Conservation (phyloP, 176 grass and related monocot genomes). For the Zizania latifolia region DNA sequence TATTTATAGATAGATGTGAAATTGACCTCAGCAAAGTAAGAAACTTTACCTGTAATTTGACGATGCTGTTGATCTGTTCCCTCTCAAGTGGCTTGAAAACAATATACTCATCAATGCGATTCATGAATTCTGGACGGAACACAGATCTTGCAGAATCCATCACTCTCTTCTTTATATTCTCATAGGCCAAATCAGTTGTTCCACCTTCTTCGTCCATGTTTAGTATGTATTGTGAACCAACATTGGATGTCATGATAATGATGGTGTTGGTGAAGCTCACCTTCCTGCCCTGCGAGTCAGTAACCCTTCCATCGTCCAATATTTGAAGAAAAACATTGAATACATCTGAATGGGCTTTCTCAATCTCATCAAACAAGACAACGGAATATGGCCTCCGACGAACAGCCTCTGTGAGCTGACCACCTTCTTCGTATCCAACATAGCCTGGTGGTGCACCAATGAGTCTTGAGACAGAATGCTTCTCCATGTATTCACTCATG, state of each 20-base stretch:
- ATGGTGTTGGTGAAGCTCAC: conserved; percentile 84
- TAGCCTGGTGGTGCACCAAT: conserved; percentile 93
- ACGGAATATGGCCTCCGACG: conserved; percentile 82
- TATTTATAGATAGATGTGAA: not conserved
- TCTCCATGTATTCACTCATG: conserved; percentile 99
- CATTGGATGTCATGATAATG: conserved; percentile 99
- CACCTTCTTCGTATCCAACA: conserved; percentile 98
- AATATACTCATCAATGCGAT: conserved; percentile 91
- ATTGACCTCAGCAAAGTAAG: not conserved
- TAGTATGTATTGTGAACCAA: conserved; percentile 92
- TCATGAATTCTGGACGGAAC: conserved; percentile 97
- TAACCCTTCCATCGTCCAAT: conserved; percentile 90
- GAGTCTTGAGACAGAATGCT: conserved; percentile 91
- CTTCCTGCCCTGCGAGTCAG: conserved; percentile 88
- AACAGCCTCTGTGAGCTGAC: conserved; percentile 85
- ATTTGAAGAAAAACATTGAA: conserved; percentile 98
- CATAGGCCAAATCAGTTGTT: conserved; percentile 52
- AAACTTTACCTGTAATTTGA: conserved; percentile 72
- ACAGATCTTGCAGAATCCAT: conserved; percentile 94
- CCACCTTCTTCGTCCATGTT: conserved; percentile 80
- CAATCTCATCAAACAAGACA: conserved; percentile 96
- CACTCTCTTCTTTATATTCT: conserved; percentile 84
- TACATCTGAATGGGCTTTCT: conserved; percentile 96
- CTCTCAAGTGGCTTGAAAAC: conserved; percentile 90
- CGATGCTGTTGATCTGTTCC: conserved; percentile 76